Percentiles rank a stretch among this genome's conserved stretches.
phyloP scores from a whole-genome alignment of 257 asterid species.

The Gentiana dahurica region DNA sequence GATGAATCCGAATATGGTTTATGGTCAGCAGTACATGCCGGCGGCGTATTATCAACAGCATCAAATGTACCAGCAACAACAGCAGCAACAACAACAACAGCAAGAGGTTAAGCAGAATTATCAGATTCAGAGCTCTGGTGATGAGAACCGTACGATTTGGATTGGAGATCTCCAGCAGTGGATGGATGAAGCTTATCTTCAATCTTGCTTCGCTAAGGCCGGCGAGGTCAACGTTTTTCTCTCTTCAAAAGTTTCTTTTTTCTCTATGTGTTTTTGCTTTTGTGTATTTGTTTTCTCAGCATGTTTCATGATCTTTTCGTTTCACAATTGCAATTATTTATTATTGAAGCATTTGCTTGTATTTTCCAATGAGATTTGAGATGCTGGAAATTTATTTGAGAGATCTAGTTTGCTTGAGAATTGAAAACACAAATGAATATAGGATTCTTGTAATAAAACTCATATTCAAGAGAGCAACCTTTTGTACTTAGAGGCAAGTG shows the following conservation, averaged over 20 bases:
- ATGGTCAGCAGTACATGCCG: constrained; percentile 77
- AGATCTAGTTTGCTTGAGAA: no score
- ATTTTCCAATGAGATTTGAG: no score
- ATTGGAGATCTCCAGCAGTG: constrained; percentile 97
- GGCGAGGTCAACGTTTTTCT: constrained; percentile 52
- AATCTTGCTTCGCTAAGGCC: constrained; percentile 57
- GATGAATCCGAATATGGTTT: constrained; percentile 84
- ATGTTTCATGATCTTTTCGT: no score
- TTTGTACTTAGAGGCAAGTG: no score
- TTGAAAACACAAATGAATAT: no score
- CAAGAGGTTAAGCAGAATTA: constrained; percentile 30
- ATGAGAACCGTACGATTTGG: constrained; percentile 93
- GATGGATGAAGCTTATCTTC: constrained; percentile 94
- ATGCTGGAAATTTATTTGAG: no score
- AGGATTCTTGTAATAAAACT: no score
- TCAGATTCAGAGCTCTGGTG: constrained; percentile 65
- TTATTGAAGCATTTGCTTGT: no score
- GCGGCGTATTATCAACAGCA: constrained; percentile 61
- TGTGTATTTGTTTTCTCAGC: no score
- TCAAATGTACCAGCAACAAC: constrained; percentile 42
- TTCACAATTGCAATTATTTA: no score
- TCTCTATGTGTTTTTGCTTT: no score
- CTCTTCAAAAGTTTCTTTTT: neutral
- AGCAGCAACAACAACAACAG: constrained; percentile 21
- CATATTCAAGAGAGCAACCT: no score